These are phyloP conservation scores for Tricharina praecox DNA, from an alignment of 495 filamentous ascomycete species.

Conservation along the genomic window DNA sequence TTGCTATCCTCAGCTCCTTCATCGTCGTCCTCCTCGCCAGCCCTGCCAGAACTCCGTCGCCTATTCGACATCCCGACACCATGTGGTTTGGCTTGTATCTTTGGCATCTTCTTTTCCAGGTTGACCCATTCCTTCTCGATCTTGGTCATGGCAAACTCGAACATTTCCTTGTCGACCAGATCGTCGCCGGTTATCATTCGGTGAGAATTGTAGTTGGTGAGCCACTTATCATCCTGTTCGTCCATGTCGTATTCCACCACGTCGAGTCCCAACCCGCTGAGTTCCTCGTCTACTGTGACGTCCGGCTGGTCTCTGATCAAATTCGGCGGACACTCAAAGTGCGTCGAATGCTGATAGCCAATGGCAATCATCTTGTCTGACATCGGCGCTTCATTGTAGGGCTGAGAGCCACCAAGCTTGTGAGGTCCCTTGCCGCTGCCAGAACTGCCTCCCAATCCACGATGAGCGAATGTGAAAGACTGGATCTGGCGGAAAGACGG, in stretches of 20 bases:
- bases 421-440: slow-evolving; percentile 16
- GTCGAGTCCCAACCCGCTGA: slow-evolving; percentile 37
- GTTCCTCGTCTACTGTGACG: slow-evolving; percentile 22
- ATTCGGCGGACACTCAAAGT: slow-evolving; percentile 60
- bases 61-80: slow-evolving; percentile 35
- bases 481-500: slow-evolving; percentile 37
- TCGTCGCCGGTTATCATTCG: slow-evolving; percentile 56
- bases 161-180: slow-evolving; percentile 74
- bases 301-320: slow-evolving; percentile 47
- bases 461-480: slow-evolving; percentile 21
- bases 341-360: slow-evolving; percentile 85
- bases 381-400: slow-evolving; percentile 34
- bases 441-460: too few relatives aligned
- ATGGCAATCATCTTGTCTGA: slow-evolving; percentile 80
- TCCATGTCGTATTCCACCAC: slow-evolving; percentile 99
- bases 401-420: slow-evolving; percentile 17
- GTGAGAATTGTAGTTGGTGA: slow-evolving; percentile 64
- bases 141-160: slow-evolving; percentile 95
- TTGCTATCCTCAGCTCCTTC: slow-evolving; percentile 95
- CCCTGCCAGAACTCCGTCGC: slow-evolving; percentile 51
- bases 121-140: slow-evolving; percentile 98
- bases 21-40: slow-evolving; percentile 81
- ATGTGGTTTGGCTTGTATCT: slow-evolving; percentile 89
- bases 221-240: slow-evolving; percentile 94
- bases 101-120: slow-evolving; percentile 88